A percentile compares a stretch with the other conserved stretches of the same genome.
Evolutionary conservation across 192 early-diverging fungal species (phyloP).

Genomic region (Dispira simplex): DNA sequence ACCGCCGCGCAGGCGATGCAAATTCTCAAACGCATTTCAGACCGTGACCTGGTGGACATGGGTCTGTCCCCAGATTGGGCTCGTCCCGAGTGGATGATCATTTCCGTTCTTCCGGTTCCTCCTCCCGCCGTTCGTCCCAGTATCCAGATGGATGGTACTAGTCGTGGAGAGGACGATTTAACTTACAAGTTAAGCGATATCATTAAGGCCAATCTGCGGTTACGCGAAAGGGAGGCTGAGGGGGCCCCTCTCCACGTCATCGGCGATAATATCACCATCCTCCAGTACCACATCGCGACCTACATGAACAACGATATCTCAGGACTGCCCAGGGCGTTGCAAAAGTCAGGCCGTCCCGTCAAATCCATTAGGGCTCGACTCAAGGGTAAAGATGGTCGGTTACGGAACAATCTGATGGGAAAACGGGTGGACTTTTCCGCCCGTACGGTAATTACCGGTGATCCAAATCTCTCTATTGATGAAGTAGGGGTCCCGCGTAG

Average conservation of each 20-base stretch:
- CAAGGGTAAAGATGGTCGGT: conserved; percentile 98
- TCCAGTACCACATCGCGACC: conserved; percentile 93
- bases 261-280: not conserved
- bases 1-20: conserved; percentile 60
- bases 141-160: conserved; percentile 81
- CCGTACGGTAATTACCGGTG: conserved; percentile 97
- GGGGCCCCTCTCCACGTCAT: conserved; percentile 27
- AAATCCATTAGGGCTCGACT: conserved; percentile 27
- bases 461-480: conserved; percentile 94
- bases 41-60: conserved; percentile 72
- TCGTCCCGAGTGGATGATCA: conserved; percentile 96
- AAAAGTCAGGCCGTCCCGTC: conserved; percentile 78
- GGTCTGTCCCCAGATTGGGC: conserved; percentile 83
- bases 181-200: conserved; percentile 90
- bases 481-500: conserved; percentile 95
- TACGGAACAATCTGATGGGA: conserved; percentile 99
- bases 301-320: conserved; percentile 96
- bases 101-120: conserved; percentile 87
- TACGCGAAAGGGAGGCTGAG: conserved; percentile 35
- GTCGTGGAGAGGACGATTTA: conserved; percentile 77
- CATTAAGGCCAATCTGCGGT: conserved; percentile 78
- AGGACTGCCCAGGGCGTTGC: conserved; percentile 76
- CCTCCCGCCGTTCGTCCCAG: conserved; percentile 94
- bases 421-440: conserved; percentile 99
- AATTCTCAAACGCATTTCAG: conserved; percentile 73